Percentiles rank a stretch among this genome's conserved stretches.
Conservation (phyloP, 2,329 filamentous ascomycete species). For the Hysterium pulicare region DNA sequence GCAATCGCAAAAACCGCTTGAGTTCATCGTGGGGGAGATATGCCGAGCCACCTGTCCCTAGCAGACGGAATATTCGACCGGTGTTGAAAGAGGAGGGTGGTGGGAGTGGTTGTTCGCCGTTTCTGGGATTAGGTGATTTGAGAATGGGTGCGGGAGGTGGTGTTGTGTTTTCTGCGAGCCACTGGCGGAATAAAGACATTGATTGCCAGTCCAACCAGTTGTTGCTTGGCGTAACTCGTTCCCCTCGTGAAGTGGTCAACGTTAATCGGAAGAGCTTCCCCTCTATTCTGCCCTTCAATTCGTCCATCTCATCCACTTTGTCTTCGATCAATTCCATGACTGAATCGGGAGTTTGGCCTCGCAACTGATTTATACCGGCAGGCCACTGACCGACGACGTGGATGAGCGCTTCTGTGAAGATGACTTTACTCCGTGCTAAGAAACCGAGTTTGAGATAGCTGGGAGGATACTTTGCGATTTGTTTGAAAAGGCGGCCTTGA, state of each 20-base stretch:
- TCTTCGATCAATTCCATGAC: conserved; percentile 91
- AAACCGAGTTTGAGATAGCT: conserved; percentile 89
- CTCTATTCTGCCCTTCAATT: conserved; percentile 76
- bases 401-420: conserved; percentile 75
- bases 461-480: conserved; percentile 93
- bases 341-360: conserved; percentile 63
- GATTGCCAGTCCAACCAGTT: conserved; percentile 88
- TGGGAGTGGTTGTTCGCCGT: conserved; percentile 19
- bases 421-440: conserved; percentile 74
- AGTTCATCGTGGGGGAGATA: conserved; percentile 85
- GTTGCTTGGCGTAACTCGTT: conserved; percentile 75
- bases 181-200: conserved; percentile 83
- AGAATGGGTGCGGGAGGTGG: conserved; percentile 59
- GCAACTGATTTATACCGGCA: conserved; percentile 70
- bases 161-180: conserved; percentile 86
- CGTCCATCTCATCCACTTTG: conserved; percentile 88
- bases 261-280: conserved; percentile 77
- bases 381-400: conserved; percentile 97
- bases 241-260: conserved; percentile 73
- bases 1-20: conserved; percentile 83
- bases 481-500: conserved; percentile 86
- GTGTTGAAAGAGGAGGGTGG: conserved; percentile 52
- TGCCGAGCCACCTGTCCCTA: conserved; percentile 61
- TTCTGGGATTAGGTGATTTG: conserved; percentile 43
- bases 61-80: conserved; percentile 72